Base-by-base conservation (phyloP, 2,329 filamentous ascomycete genomes). In the Didymosphaeria variabile region DNA sequence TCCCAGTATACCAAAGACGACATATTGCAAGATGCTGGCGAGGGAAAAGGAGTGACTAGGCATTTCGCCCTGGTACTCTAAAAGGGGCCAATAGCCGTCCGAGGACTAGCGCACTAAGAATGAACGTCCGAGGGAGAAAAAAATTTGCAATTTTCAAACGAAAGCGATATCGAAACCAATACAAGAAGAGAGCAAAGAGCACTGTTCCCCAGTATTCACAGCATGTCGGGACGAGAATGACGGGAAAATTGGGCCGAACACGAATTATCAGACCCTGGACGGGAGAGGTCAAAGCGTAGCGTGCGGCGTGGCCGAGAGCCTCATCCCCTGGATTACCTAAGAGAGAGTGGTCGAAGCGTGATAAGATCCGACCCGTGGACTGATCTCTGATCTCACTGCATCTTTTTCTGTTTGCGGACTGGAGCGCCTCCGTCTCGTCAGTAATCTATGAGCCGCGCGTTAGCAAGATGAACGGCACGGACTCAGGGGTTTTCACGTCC, bases 21-120 rank as follows among this genome's bases (percentile, higher is more conserved):
- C 63, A 55, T 77, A 79, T 45, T 79, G 75, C 9, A 76, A 15
- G 46, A 75, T 23, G n/a, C 70, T 57, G n/a, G 57, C 59, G 29
- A 74, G 9, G 15, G 69, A 70, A 21, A 66, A 52, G 12, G 67
- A 53, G 38, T 59, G 61, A 38, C 50, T 29, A 12, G 59, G 52
- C 53, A 57, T 57, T 36, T 42, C 49, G 53, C 56, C 58, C 38
- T 7, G 5, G 17, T 40, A 40, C 15, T 40, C 38, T 5, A 3
- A 40, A 40, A 17, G 38, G 2, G 26, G 38, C 15, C 3, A 40
- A 40, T 7, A 40, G 17, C n/a, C 38, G 2, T 6, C 7, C 7
- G 17, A 40, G 17, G n/a, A 29, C 6, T 6, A 17, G 17, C 13
- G 38, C 4, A 40, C 36, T 40, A n/a, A 17, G 7, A 3, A n/a